These are phyloP conservation scores for Tylopilus sp. DNA, from an alignment of 1,284 basidiomycete species.

Conservation along the genomic window DNA sequence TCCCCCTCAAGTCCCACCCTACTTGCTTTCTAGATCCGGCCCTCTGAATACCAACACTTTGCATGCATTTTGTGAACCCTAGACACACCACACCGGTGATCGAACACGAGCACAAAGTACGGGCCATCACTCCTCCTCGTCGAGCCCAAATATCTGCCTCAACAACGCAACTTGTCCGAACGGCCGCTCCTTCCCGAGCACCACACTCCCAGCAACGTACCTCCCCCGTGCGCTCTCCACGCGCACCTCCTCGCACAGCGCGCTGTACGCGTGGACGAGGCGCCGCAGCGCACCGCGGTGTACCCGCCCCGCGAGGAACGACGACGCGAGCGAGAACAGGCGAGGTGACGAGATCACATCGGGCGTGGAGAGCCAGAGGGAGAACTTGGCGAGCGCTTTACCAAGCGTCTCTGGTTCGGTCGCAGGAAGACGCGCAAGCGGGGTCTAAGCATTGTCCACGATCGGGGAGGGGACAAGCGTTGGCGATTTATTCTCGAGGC, in stretches of 20 bases:
- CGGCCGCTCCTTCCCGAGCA: conserved; percentile 77
- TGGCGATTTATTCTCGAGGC: too few relatives aligned
- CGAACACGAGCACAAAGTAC: too few relatives aligned
- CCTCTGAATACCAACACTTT: too few relatives aligned
- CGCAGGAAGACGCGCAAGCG: conserved; percentile 58
- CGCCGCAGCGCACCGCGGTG: conserved; percentile 70
- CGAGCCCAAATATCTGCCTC: conserved; percentile 71
- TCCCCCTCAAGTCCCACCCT: too few relatives aligned
- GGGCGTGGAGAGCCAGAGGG: conserved; percentile 61
- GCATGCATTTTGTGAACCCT: too few relatives aligned
- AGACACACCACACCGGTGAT: too few relatives aligned
- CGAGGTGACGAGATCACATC: conserved; percentile 76
- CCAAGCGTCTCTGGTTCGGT: conserved; percentile 55
- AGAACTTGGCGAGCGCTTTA: conserved; percentile 53
- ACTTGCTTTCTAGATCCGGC: too few relatives aligned
- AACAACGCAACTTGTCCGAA: conserved; percentile 63
- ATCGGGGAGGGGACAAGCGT: conserved; percentile 23
- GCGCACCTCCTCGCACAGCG: conserved; percentile 69
- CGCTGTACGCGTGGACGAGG: conserved; percentile 64
- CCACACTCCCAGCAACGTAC: conserved; percentile 85
- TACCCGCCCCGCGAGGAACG: conserved; percentile 60
- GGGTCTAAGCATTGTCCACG: conserved; percentile 55
- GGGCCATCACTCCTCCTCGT: conserved; percentile 41
- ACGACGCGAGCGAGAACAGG: conserved; percentile 66
- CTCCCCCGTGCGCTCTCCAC: conserved; percentile 51